Conservation (phyloP, 2,329 filamentous ascomycete species). For the Colletotrichum melonis region DNA sequence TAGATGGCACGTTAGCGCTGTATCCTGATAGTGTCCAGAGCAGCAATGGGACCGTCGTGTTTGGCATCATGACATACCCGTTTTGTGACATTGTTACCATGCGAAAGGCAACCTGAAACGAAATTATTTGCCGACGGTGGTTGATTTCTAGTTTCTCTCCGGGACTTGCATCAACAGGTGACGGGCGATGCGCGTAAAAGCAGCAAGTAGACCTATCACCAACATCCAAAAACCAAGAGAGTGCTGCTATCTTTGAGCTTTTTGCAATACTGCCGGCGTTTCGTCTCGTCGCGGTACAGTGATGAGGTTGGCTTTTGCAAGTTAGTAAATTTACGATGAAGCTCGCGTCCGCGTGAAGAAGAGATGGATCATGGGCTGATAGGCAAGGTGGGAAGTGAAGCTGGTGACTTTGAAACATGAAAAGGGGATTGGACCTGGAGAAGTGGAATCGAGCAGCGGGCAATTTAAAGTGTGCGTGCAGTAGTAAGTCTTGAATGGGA, state of each 20-base stretch:
- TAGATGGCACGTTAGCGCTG: constrained; percentile 5
- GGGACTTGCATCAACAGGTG: not conserved
- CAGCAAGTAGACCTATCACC: not conserved
- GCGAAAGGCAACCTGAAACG: not conserved
- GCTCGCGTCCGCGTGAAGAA: not conserved
- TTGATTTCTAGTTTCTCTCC: not conserved
- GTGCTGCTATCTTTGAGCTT: not conserved
- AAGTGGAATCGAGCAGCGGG: constrained; percentile 18
- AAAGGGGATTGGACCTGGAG: constrained; percentile 7
- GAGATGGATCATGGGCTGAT: not conserved
- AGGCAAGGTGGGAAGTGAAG: constrained; percentile 13
- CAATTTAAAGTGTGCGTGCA: constrained; percentile 30
- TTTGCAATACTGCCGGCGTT: not conserved
- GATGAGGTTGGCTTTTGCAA: not conserved
- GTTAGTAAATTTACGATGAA: not conserved
- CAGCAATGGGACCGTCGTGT: not conserved
- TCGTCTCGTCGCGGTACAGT: not conserved
- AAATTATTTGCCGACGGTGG: not conserved
- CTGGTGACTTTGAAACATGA: constrained; percentile 20
- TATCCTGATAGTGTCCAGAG: not conserved
- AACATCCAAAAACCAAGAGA: not conserved
- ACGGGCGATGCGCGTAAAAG: not conserved
- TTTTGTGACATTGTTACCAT: constrained; percentile 47
- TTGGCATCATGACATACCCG: constrained; percentile 39
- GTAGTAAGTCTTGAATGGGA: constrained; percentile 10